phyloP scores from a whole-genome alignment of 257 asterid species.

The Paraleonurus japonicus region DNA sequence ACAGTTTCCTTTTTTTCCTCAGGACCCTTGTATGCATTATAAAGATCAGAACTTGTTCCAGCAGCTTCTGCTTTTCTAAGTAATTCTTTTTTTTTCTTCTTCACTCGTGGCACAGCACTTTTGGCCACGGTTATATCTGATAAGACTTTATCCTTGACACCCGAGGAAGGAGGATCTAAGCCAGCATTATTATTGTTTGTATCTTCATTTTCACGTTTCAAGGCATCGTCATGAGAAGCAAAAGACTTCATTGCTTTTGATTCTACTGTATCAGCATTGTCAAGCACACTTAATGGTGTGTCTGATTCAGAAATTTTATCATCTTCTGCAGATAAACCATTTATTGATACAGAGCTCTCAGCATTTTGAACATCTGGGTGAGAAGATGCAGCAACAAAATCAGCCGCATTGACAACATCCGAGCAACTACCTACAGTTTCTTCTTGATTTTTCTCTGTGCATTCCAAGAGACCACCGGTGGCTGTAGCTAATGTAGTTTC shows the following conservation, averaged over 20 bases:
- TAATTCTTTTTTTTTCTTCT: constrained; percentile 52
- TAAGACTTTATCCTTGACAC: constrained; percentile 48
- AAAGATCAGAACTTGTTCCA: constrained; percentile 79
- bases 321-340: constrained; percentile 29
- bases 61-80: constrained; percentile 71
- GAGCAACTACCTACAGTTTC: constrained; percentile 30
- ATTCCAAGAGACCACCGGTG: constrained; percentile 20
- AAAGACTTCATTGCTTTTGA: constrained; percentile 14
- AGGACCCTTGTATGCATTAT: constrained; percentile 87
- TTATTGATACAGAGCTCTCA: constrained; percentile 23
- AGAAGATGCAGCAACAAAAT: constrained; percentile 29
- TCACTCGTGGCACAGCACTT: constrained; percentile 37
- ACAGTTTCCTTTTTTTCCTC: constrained; percentile 67
- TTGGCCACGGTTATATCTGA: constrained; percentile 49
- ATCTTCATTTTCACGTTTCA: constrained; percentile 39
- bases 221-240: constrained; percentile 35
- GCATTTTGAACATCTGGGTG: constrained; percentile 13
- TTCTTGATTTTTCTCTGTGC: constrained; percentile 24
- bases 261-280: constrained; percentile 28
- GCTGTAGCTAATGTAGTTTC: constrained; percentile 22
- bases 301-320: constrained; percentile 21
- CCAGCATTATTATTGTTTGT: constrained; percentile 20
- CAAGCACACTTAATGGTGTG: constrained; percentile 19
- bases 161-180: constrained; percentile 31
- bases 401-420: constrained; percentile 31